Base-by-base conservation (phyloP, 305 asterid species). In the Fraxinus albicans region DNA sequence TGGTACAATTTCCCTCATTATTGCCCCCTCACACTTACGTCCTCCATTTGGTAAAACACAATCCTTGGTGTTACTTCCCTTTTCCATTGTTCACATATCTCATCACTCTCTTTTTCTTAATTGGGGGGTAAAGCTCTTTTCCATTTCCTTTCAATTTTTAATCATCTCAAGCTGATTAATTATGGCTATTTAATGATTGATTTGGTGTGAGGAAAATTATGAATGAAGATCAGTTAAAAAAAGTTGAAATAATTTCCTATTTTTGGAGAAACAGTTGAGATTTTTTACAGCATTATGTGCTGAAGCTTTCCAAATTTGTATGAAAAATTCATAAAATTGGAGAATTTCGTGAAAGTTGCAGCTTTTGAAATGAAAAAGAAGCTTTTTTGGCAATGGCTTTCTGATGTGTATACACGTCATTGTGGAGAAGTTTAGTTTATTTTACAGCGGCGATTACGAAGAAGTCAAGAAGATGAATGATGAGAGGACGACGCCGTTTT, bases 401-500 rank as follows among this genome's bases (percentile, higher is more conserved):
- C 67, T 25, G 73, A 65, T 23, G 73, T 27, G 73, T 23, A 12
- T 9, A 12, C 73, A 65, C 34, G 73, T 65, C 73, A 65, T 25
- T 69, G 75, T 12, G 40, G 38, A 69, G 36, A 29, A 31, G 19
- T 69, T 31, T 13, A 29, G 36, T 69, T 29, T 25, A 6, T 67
- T 4, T 67, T 69, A 29, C 38, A 31, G 75, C 38, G 21, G 19
- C 40, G 75, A 69, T 29, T 69, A 29, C 40, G 75, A 29, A 29
- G 33, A 29, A 29, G 33, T 29, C 33, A 31, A 69, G 75, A 69
- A 31, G 75, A 69, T 21, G 75, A 69, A 29, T 13, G 38, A 13
- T 40, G 75, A 69, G 75, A 69, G 38, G 75, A 69, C 75, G 75
- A 69, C 23, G 75, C 34, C 40, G 38, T 69, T 69, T 69, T 69